Evolutionary conservation across 148 eudicot genomes (phyloP), one percentile per base, ranked within the genome.

Genomic region (Nepenthes gracilis): DNA sequence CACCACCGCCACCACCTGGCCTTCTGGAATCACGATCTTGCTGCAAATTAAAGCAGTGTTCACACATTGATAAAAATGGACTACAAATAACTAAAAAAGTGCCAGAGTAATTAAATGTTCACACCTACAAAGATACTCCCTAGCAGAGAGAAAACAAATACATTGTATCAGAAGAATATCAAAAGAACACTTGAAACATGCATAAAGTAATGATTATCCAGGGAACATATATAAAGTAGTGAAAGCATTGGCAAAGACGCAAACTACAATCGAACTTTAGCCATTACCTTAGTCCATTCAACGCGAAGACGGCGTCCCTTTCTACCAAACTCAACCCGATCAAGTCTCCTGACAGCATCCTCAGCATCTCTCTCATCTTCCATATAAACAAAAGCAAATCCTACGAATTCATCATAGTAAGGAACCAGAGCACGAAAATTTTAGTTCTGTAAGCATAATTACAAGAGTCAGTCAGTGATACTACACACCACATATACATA

Each of bases 301-400:
- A 87, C 78, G 61, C 87, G 85, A 60, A 87, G 79, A 23, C 90
- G 79, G 53, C 83, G 87, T 36, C 95, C 90, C 72, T 84, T 87
- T 66, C 87, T 77, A 55, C 95, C 95, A 80, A 87, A 87, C 64
- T 87, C 90, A 35, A 66, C 68, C 50, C 81, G 78, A 61, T 88
- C 92, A 66, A 88, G 88, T 68, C 70, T 75, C 66, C 88, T 64
- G 36, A 88, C 76, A 23, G 96, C 96, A 74, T 77, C 83, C 34
- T 81, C 96, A 55, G 88, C 96, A 65, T 83, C 96, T 64, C 87
- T 70, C 61, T 88, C 96, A 64, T 88, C 92, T 67, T 88, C 96
- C 88, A 88, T 83, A 55, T 88, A 88, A 62, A 88, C 77, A 64
- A 88, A 88, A 60, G 91, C 91, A 75, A 85, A 88, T 61, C 96